Evolutionary conservation across 805 yeast genomes (phyloP), one percentile per base, ranked within the genome.

Genomic region (Suhomyces faveliae): DNA sequence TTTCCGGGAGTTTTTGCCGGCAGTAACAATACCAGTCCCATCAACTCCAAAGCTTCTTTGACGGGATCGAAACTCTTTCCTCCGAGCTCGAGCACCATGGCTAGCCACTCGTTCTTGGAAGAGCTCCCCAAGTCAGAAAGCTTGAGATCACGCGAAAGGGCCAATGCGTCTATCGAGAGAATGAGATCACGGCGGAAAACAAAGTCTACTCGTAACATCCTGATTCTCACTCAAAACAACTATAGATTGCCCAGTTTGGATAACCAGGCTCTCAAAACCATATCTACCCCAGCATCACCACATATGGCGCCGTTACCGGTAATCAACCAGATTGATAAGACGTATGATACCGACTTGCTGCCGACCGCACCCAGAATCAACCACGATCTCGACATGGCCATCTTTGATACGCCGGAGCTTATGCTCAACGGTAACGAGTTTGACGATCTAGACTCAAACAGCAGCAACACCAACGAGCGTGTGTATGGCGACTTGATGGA

Each of bases 141-240:
- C 27, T 44, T 65, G 6, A 66, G 83, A 46, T 79, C 86, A 1
- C 68, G 73, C 30, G 87, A 81, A 53, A 68, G 87, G 53, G 87
- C 88, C 0, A 83, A 81, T 56, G 87, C 87, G 0, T 82, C 87
- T 0, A 58, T 83, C 15, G 72, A 78, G 47, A 68, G 89, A 61
- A 83, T 83, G 75, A 72, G 77, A 49, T 78, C 79, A 37, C 70
- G 87, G 49, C 66, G 87, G 46, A 76, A 76, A 60, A 77, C 81
- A 50, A 79, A 76, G 55, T 55, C 60, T 35, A 49, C 56, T 2
- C 55, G 68, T 45, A 66, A 62, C 43, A 55, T 62, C 7, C 64
- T 56, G 60, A 51, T 60, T 10, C 51, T 63, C 42, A 55, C 67
- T 11, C 62, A 61, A 23, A 57, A 52, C 25, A 54, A 50, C 39